A percentile compares a stretch with the other conserved stretches of the same genome.
These are phyloP conservation scores for Pestalotiopsis sp. DNA, from an alignment of 2,329 filamentous ascomycete genomes.

Conservation along the genomic window DNA sequence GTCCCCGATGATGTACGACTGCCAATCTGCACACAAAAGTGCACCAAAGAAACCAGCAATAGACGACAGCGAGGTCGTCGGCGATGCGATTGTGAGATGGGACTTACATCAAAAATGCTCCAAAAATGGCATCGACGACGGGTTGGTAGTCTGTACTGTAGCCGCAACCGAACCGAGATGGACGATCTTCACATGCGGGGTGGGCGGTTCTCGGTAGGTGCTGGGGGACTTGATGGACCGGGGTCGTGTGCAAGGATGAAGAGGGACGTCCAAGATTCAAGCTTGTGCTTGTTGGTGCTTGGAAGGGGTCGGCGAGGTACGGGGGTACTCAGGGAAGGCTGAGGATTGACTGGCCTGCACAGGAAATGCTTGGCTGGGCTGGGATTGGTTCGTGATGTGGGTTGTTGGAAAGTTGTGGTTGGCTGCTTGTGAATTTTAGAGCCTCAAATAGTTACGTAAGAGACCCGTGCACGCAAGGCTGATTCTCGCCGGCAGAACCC, in stretches of 20 bases:
- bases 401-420: not conserved
- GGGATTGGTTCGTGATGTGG: not conserved
- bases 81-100: not conserved
- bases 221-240: not conserved
- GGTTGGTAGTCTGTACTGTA: not conserved
- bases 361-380: not conserved
- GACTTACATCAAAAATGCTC: not conserved
- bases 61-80: not conserved
- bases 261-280: too few species aligned
- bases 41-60: not conserved
- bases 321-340: not conserved
- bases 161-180: slow-evolving; percentile 8
- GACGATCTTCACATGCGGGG: slow-evolving; percentile 12
- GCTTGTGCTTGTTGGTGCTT: too few species aligned
- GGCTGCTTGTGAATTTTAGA: not conserved
- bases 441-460: not conserved
- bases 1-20: not conserved
- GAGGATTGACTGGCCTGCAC: not conserved
- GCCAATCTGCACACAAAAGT: not conserved
- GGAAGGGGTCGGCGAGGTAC: too few species aligned
- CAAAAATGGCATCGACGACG: not conserved
- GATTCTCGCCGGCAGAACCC: not conserved
- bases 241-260: not conserved
- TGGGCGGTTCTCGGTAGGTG: too few species aligned
- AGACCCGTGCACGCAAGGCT: not conserved